These are phyloP conservation scores for Ceratocystis cubensis DNA, from an alignment of 2,329 filamentous ascomycete species.

Conservation along the genomic window DNA sequence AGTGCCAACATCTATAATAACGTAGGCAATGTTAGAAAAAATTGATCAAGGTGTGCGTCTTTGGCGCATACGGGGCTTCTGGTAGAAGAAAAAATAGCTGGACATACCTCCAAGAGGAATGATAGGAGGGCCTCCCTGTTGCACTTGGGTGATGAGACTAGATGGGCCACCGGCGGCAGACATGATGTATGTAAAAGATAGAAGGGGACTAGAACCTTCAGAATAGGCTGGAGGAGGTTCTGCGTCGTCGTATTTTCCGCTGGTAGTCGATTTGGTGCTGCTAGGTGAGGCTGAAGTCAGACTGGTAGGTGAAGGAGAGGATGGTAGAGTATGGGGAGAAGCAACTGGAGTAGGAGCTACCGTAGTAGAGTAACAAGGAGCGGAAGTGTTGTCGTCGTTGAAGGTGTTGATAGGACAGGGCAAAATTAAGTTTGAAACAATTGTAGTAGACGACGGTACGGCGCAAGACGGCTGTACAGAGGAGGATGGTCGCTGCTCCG, in stretches of 20 bases:
- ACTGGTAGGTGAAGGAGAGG: neutral
- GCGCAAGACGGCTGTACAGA: constrained; percentile 19
- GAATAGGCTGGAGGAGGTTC: constrained; percentile 94
- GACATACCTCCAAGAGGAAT: constrained; percentile 72
- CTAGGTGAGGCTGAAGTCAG: constrained; percentile 21
- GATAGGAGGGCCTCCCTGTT: constrained; percentile 79
- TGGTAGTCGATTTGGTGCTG: constrained; percentile 65
- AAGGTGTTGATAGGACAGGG: constrained; percentile 18
- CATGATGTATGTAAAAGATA: constrained; percentile 94
- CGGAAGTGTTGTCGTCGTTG: constrained; percentile 26
- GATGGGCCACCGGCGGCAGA: constrained; percentile 90
- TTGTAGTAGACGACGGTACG: constrained; percentile 22
- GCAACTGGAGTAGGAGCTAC: neutral
- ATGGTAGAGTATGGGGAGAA: neutral
- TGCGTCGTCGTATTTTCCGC: constrained; percentile 66
- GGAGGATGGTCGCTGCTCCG: constrained; percentile 27
- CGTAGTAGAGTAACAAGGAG: constrained; percentile 25
- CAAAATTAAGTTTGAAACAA: constrained; percentile 12
- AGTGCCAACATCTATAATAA: constrained; percentile 54
- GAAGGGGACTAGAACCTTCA: constrained; percentile 83
- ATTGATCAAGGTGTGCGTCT: neutral
- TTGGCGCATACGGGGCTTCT: neutral
- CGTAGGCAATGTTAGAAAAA: constrained; percentile 21
- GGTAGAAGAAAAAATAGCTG: constrained; percentile 6
- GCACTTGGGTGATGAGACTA: constrained; percentile 98